phyloP scores from a whole-genome alignment of 2,329 filamentous ascomycete genomes.

The Albophoma yamanashiensis region DNA sequence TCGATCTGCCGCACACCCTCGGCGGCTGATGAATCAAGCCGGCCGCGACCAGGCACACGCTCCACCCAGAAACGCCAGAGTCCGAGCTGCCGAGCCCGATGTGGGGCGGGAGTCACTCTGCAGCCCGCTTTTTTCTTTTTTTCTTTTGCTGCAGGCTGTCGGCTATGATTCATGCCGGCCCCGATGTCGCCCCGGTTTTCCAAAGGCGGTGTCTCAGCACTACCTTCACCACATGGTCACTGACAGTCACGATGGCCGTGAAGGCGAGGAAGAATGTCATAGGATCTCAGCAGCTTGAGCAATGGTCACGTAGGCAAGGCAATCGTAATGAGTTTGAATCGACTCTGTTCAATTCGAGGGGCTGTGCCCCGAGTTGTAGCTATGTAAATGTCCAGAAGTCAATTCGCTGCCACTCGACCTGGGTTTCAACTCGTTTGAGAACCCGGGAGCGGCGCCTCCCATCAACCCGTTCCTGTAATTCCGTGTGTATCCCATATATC shows the following conservation, averaged over 20 bases:
- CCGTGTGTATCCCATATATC: not conserved
- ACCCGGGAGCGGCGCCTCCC: constrained; percentile 1
- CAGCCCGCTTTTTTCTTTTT: not conserved
- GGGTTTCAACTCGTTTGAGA: not conserved
- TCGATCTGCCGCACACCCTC: not conserved
- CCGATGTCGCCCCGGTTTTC: constrained; percentile 1
- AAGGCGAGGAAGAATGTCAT: not conserved
- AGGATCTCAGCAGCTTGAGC: not conserved
- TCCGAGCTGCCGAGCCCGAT: constrained; percentile 1
- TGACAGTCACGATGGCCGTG: not conserved
- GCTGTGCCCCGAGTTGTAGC: not conserved
- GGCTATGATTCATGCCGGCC: constrained; percentile 4
- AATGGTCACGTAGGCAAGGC: not conserved
- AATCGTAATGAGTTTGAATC: not conserved
- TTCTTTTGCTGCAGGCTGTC: not conserved
- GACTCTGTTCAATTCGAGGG: constrained; percentile 2
- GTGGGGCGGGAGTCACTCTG: not conserved
- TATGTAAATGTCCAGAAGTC: not conserved
- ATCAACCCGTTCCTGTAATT: not conserved
- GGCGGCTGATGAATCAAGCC: constrained; percentile 2
- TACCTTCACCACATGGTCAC: not conserved
- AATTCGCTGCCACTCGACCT: not conserved
- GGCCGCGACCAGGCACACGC: not conserved
- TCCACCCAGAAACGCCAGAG: not conserved
- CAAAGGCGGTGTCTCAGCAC: not conserved